Evolutionary conservation across 2,329 filamentous ascomycete species (phyloP).

Genomic region (Nemania diffusa): DNA sequence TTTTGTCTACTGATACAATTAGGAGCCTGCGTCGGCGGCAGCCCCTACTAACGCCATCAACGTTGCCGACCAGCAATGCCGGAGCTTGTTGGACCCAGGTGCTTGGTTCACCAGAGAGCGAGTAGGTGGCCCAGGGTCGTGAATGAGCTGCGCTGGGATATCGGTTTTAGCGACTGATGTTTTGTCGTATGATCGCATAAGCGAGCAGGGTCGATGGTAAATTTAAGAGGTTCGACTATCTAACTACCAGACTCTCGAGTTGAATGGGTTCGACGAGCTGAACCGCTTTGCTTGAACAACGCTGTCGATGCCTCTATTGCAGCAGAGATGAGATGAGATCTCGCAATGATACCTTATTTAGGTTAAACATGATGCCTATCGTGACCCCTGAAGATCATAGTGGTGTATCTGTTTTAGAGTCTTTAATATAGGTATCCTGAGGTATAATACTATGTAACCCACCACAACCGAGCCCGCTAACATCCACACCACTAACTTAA

Average conservation of each 20-base stretch:
- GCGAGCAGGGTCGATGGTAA: background rate
- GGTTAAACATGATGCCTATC: conserved; percentile 3
- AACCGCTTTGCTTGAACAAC: background rate
- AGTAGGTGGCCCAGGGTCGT: background rate
- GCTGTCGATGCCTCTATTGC: background rate
- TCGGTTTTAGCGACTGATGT: background rate
- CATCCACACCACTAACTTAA: conserved; percentile 14
- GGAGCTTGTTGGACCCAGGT: conserved; percentile 22
- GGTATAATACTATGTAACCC: background rate
- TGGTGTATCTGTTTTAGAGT: conserved; percentile 10
- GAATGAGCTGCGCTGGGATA: conserved; percentile 1
- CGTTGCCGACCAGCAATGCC: conserved; percentile 17
- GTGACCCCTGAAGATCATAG: conserved; percentile 6
- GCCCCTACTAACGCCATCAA: conserved; percentile 4
- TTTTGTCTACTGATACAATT: background rate
- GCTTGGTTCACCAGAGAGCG: conserved; percentile 22
- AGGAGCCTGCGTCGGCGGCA: background rate
- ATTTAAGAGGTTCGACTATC: background rate
- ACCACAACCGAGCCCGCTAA: background rate
- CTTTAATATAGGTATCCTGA: background rate
- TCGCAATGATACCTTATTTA: background rate
- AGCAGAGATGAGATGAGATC: conserved; percentile 3
- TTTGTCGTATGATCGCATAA: conserved; percentile 11
- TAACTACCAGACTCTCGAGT: background rate
- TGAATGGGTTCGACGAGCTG: too few relatives aligned